Evolutionary conservation across 257 asterid genomes (phyloP), one percentile per base, ranked within the genome.

Genomic region (Solanum verrucosum): DNA sequence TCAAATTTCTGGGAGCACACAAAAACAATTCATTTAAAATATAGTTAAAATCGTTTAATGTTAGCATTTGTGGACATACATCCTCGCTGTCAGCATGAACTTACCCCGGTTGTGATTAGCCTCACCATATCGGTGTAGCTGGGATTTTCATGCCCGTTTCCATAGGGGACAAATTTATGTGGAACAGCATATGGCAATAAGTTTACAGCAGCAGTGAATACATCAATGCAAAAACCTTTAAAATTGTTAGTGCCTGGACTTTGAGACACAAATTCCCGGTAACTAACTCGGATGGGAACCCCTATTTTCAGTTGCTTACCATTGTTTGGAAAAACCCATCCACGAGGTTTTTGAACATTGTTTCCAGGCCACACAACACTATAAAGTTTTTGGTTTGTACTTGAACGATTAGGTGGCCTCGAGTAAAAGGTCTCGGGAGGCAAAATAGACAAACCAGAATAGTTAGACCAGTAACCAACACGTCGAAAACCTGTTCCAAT

Each of bases 291-390:
- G 52, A 90, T 92, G 4, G 99, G 99, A 59, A 97, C 98, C 52
- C 96, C 99, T 74, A 97, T 97, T 90, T 91, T 92, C 88, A 97
- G 89, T 35, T 42, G 93, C 92, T 92, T 97, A 84, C 99, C 99
- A 21, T 92, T 95, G 87, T 91, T 95, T 0, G 99, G 98, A 85
- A 96, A 96, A 90, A 94, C 98, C 99, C 99, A 97, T 46, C 99
- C 99, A 42, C 99, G 99, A 21, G 99, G 99, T 29, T 91, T 93
- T 87, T 65, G 89, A 52, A 88, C 87, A 0, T 94, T 87, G 56
- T 96, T 98, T 31, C 99, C 99, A 4, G 99, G 99, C 99, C 99
- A 97, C 79, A 96, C 85, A 85, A 96, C 99, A 84, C 93, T 90
- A 16, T 87, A 86, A 25, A 97, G 90, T 88, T 78, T 87, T 60